phyloP scores from a whole-genome alignment of 1,139 yeast genomes.

The Yamadazyma sp. region DNA sequence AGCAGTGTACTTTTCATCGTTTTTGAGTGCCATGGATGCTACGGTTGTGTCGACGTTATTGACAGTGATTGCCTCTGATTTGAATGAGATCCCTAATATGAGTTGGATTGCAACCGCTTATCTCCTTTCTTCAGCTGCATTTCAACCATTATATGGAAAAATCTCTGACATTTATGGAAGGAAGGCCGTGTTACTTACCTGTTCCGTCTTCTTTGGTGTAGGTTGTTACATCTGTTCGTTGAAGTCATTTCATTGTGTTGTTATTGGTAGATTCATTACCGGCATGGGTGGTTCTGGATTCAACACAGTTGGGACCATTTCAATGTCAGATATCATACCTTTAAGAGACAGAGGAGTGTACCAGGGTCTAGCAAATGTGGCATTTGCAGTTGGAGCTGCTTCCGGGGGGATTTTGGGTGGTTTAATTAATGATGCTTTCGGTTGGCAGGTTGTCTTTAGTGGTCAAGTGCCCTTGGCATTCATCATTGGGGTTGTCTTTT shows the following conservation, averaged over 20 bases:
- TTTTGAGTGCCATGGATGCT: conserved; percentile 44
- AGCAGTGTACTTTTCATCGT: conserved; percentile 39
- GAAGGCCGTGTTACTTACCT: conserved; percentile 39
- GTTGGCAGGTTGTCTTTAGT: conserved; percentile 71
- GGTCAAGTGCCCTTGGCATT: conserved; percentile 64
- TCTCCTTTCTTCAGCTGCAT: conserved; percentile 44
- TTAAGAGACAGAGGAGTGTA: conserved; percentile 52
- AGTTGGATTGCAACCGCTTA: conserved; percentile 51
- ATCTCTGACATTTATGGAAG: conserved; percentile 86
- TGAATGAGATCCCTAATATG: conserved; percentile 38
- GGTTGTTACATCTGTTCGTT: conserved; percentile 46
- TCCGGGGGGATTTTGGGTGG: conserved; percentile 68
- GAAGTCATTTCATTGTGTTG: conserved; percentile 44
- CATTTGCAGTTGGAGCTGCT: conserved; percentile 52
- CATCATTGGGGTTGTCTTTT: conserved; percentile 43
- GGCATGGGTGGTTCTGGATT: conserved; percentile 63
- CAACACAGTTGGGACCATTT: conserved; percentile 49
- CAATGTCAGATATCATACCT: conserved; percentile 54
- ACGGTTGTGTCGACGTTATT: conserved; percentile 47
- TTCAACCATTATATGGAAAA: conserved; percentile 79
- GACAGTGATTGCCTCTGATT: conserved; percentile 44
- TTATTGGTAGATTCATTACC: conserved; percentile 56
- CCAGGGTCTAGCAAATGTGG: conserved; percentile 54
- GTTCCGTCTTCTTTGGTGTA: conserved; percentile 35
- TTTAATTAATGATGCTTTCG: conserved; percentile 62